Conservation (phyloP, 2,329 filamentous ascomycete genomes). For the Fusarium luffae region DNA sequence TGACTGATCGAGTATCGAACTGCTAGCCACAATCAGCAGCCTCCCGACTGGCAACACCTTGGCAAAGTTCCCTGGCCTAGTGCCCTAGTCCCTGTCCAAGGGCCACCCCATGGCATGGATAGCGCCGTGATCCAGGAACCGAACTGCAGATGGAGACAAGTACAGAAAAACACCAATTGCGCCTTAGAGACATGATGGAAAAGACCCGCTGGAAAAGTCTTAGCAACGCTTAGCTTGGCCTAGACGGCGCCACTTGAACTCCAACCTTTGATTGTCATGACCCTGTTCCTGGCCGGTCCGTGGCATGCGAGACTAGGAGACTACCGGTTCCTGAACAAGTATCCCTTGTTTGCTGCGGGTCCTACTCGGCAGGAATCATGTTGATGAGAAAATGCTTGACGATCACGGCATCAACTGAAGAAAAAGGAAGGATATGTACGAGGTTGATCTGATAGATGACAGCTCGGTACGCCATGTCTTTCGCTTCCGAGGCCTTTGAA, state of each 20-base stretch:
- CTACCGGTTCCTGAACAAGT: slow-evolving; percentile 4
- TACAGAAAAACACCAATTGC: slow-evolving; percentile 25
- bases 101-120: slow-evolving; percentile 44
- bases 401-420: slow-evolving; percentile 1
- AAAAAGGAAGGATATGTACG: slow-evolving; percentile 22
- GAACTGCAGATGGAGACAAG: slow-evolving; percentile 32
- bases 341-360: slow-evolving; percentile 13
- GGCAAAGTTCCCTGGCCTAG: slow-evolving; percentile 14
- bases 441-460: slow-evolving; percentile 14
- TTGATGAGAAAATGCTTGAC: slow-evolving; percentile 13
- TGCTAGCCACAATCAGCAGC: slow-evolving; percentile 26
- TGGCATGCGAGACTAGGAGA: slow-evolving; percentile 30
- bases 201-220: slow-evolving; percentile 30
- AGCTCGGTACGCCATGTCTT: slow-evolving; percentile 13
- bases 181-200: not conserved
- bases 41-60: slow-evolving; percentile 30
- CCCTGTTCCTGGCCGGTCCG: slow-evolving; percentile 30
- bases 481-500: slow-evolving; percentile 3
- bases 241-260: slow-evolving; percentile 41
- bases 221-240: slow-evolving; percentile 41
- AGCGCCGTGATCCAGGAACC: slow-evolving; percentile 46
- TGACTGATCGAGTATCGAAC: slow-evolving; percentile 20
- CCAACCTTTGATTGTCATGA: slow-evolving; percentile 45
- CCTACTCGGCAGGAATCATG: slow-evolving; percentile 24
- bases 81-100: slow-evolving; percentile 23